Evolutionary conservation across 1,139 yeast species (phyloP), one percentile per base, ranked within the genome.

Genomic region (Candida labiduridarum): DNA sequence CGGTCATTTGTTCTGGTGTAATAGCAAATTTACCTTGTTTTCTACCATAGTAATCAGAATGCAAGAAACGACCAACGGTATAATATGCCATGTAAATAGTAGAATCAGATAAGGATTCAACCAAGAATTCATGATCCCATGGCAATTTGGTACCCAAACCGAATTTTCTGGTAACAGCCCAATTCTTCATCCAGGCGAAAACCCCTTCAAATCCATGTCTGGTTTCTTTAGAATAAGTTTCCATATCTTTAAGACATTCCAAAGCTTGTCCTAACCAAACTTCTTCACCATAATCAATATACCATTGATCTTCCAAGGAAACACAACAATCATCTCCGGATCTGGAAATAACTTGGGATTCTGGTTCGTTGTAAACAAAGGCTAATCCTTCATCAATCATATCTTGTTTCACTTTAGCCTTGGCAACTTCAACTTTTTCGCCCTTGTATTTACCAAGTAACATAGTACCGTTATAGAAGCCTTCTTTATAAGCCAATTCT

Each of bases 271-370:
- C 70, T 67, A 88, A 88, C 99, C 99, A 95, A 31, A 74, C 62
- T 59, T 85, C 91, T 81, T 95, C 99, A 80, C 99, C 99, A 65
- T 95, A 95, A 69, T 95, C 98, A 64, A 90, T 82, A 71, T 84
- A 95, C 99, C 99, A 95, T 78, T 95, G 99, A 73, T 95, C 99
- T 74, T 95, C 98, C 52, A 95, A 82, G 14, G 98, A 91, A 48
- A 94, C 99, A 62, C 94, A 84, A 80, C 99, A 94, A 52, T 87
- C 94, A 67, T 94, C 99, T 60, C 98, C 98, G 45, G 97, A 89
- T 76, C 99, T 87, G 19, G 98, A 92, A 49, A 90, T 80, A 48
- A 94, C 97, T 51, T 79, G 75, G 44, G 87, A 83, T 73, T 94
- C 99, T 44, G 99, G 99, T 76, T 94, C 99, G 61, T 86, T 86